These are phyloP conservation scores for Immersiella caudata DNA, from an alignment of 495 filamentous ascomycete species.

Conservation along the genomic window DNA sequence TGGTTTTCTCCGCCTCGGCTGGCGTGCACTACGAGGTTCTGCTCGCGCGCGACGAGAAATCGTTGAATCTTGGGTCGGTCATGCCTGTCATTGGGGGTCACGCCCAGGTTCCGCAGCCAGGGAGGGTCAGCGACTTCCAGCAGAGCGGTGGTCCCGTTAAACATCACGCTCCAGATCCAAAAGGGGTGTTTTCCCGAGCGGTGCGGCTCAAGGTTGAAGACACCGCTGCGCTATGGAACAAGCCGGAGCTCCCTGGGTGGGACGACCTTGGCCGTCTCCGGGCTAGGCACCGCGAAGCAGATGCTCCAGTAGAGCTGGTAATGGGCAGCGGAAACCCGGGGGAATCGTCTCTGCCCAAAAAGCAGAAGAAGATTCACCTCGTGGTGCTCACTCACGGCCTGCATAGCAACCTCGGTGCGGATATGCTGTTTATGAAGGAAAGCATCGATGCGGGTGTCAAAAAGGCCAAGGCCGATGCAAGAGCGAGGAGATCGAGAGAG, in stretches of 20 bases:
- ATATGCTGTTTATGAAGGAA: constrained; percentile 97
- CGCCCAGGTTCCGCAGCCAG: constrained; percentile 54
- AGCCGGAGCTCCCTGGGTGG: constrained; percentile 73
- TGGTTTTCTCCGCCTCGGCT: constrained; percentile 86
- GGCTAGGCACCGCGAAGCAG: constrained; percentile 33
- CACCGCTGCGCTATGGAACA: constrained; percentile 88
- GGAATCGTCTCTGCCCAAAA: constrained; percentile 32
- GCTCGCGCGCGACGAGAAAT: constrained; percentile 82
- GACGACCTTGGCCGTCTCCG: constrained; percentile 44
- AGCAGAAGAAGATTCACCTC: constrained; percentile 78
- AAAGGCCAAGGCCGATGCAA: constrained; percentile 65
- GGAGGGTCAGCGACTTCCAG: constrained; percentile 73
- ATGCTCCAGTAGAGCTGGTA: constrained; percentile 26
- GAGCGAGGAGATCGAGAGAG: constrained; percentile 56
- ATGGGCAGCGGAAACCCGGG: constrained; percentile 9
- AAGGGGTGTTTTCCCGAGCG: constrained; percentile 78
- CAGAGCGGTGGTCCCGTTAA: constrained; percentile 52
- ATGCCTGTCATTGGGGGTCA: constrained; percentile 50
- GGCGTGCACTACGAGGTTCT: constrained; percentile 89
- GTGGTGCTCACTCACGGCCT: constrained; percentile 93
- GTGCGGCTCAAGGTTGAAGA: constrained; percentile 80
- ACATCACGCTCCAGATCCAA: constrained; percentile 53
- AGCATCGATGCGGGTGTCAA: constrained; percentile 84
- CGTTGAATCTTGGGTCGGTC: constrained; percentile 66
- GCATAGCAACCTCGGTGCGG: constrained; percentile 94